Evolutionary conservation across 345 rosid species (phyloP), one percentile per base, ranked within the genome.

Genomic region (Brassica cretica): DNA sequence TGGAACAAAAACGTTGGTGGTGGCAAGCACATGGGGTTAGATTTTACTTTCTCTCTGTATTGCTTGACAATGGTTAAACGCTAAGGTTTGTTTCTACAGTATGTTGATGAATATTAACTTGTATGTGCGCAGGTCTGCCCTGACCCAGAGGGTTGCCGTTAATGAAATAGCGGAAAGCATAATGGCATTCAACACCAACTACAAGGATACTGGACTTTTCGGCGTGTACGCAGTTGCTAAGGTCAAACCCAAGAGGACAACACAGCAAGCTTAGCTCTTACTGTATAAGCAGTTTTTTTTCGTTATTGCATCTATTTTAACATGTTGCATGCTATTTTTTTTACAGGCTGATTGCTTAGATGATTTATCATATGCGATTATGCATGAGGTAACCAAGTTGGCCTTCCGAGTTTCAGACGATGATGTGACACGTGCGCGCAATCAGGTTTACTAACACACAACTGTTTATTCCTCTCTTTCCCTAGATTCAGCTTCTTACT

Each of bases 11-110:
- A 55, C 78, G 86, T 89, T 30, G 92, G 91, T 56, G 97, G 97
- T 55, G 99, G 99, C 81, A 96, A 93, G 81, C 99, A 96, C 86
- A 89, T 90, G 97, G 99, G 99, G 99, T 95, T 78, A 86, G 90
- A 75, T 75, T 77, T 73, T 65, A 0, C 59, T 33, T 66, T 66
- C 41, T 73, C 19, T 8, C 46, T 66, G 1, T 4, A 66, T n/a
- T 24, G 14, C 18, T n/a, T 8, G 41, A 19, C 46, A 64, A 29
- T 19, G 65, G 9, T 66, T 73, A 15, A 32, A 51, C n/a, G 63
- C 5, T 19, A 12, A 11, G 11, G 16, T 1, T 8, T 55, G 0
- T 12, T 11, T 18, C 10, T 64, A 16, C 61, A 68, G 32, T 64
- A 10, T 75, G 41, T 69, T 88, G 76, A 78, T 79, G 56, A 24